Evolutionary conservation across 2,329 filamentous ascomycete species (phyloP).

Genomic region (Cladosporium sp.): DNA sequence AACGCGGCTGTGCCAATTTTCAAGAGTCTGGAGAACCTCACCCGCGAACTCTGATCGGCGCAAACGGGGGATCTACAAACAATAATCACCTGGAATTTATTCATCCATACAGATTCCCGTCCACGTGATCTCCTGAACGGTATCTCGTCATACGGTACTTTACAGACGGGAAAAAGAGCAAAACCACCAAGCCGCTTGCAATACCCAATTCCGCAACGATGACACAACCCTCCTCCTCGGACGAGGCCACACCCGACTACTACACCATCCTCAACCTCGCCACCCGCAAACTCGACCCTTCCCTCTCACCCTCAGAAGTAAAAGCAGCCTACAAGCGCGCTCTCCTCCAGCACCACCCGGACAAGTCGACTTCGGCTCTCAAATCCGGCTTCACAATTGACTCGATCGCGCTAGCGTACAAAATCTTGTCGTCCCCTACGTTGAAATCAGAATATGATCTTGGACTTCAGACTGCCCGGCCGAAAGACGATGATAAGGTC

Average conservation of each 20-base stretch:
- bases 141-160: no score
- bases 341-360: slow-evolving; percentile 61
- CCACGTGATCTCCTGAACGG: neutral
- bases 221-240: neutral
- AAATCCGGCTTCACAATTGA: slow-evolving; percentile 50
- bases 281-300: slow-evolving; percentile 19
- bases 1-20: neutral
- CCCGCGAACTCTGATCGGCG: neutral
- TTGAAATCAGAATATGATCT: slow-evolving; percentile 54
- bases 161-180: no score
- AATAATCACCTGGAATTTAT: neutral
- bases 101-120: neutral
- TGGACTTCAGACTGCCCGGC: slow-evolving; percentile 34
- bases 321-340: slow-evolving; percentile 60
- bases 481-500: slow-evolving; percentile 9
- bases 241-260: slow-evolving; percentile 10
- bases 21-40: neutral
- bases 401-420: slow-evolving; percentile 61
- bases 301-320: slow-evolving; percentile 39
- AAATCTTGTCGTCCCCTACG: slow-evolving; percentile 50
- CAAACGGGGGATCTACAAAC: neutral
- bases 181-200: neutral
- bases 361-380: slow-evolving; percentile 46
- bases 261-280: slow-evolving; percentile 37
- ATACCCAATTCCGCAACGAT: neutral